A percentile compares a stretch with the other conserved stretches of the same genome.
These are phyloP conservation scores for Dictyostelium intermedium DNA, from an alignment of 78 protist genomes.

Conservation along the genomic window DNA sequence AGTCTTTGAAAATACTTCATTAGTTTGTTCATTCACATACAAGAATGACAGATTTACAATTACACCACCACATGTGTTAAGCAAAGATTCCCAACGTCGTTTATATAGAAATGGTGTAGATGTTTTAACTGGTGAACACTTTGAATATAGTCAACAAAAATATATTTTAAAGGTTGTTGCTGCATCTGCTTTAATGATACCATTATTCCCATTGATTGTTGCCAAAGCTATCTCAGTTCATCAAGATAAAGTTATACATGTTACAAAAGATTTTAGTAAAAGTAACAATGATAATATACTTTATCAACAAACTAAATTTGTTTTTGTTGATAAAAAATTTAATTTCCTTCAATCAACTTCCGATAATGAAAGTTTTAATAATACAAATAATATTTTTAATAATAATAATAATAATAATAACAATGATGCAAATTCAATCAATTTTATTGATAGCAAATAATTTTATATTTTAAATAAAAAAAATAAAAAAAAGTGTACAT, in stretches of 20 bases:
- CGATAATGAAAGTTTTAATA: not conserved
- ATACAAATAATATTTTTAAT: not conserved
- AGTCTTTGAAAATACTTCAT: not conserved
- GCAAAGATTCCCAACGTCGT: not conserved
- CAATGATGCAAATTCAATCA: not conserved
- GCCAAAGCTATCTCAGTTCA: not conserved
- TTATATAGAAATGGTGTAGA: not conserved
- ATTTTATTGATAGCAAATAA: not conserved
- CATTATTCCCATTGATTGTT: not conserved
- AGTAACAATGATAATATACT: not conserved
- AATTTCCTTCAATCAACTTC: not conserved
- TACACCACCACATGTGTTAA: conserved; percentile 1
- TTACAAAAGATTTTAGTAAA: not conserved
- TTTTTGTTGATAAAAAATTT: not conserved
- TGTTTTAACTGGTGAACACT: not conserved
- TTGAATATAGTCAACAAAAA: not conserved
- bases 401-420: not conserved
- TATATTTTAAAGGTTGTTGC: not conserved
- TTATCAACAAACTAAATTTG: not conserved
- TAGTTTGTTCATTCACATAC: not conserved
- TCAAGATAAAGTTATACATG: not conserved
- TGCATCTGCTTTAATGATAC: not conserved
- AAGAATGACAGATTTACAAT: not conserved
- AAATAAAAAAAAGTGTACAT: not conserved
- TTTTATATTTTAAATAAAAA: no score